These are phyloP conservation scores for Cladochytrium replicatum DNA, from an alignment of 192 early-diverging fungal species.

Conservation along the genomic window DNA sequence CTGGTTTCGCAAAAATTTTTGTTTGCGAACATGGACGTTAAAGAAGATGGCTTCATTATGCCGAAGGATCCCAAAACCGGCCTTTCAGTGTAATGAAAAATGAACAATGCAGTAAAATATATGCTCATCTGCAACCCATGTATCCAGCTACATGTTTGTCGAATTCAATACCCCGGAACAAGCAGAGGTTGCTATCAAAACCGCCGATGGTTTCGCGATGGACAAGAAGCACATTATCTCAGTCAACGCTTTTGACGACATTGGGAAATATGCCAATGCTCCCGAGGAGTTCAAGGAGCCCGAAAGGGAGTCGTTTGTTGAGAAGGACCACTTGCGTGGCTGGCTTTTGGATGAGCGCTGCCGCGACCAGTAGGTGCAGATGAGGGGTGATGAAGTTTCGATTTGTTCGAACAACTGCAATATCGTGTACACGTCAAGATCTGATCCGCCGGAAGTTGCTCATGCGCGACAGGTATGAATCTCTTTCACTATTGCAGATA, in stretches of 20 bases:
- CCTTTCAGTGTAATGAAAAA: too few relatives aligned
- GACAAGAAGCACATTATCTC: conserved; percentile 71
- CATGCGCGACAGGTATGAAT: conserved; percentile 36
- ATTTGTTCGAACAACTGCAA: conserved; percentile 77
- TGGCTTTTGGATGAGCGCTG: conserved; percentile 78
- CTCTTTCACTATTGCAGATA: background rate
- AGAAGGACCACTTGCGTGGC: conserved; percentile 79
- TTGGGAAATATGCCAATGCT: conserved; percentile 72
- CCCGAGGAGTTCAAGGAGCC: conserved; percentile 70
- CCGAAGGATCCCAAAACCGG: conserved; percentile 64
- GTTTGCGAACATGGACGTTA: conserved; percentile 68
- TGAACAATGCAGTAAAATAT: background rate
- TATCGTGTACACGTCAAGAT: too few relatives aligned
- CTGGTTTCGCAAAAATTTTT: conserved; percentile 67
- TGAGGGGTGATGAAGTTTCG: conserved; percentile 70
- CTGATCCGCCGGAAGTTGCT: conserved; percentile 67
- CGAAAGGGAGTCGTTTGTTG: conserved; percentile 47
- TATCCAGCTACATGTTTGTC: conserved; percentile 84
- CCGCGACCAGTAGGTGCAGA: conserved; percentile 87
- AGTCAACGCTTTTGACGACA: conserved; percentile 86
- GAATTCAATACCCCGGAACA: conserved; percentile 83
- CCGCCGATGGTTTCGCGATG: conserved; percentile 65
- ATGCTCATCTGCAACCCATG: too few relatives aligned
- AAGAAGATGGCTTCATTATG: conserved; percentile 78
- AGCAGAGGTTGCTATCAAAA: conserved; percentile 67